phyloP scores from a whole-genome alignment of 192 early-diverging fungal species.

The Chytriomyces confervae region DNA sequence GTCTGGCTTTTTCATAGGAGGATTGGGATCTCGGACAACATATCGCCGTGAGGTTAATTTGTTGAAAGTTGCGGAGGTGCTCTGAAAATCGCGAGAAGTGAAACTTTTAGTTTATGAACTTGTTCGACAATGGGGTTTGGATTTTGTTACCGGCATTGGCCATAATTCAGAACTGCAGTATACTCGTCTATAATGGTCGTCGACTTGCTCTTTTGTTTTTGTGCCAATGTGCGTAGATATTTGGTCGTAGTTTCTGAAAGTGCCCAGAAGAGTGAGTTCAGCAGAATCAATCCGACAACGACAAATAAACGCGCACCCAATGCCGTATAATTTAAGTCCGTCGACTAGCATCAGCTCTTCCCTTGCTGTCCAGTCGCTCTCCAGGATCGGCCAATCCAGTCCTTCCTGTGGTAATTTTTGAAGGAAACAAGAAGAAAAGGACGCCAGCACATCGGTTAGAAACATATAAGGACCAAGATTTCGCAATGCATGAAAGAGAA shows the following conservation, averaged over 20 bases:
- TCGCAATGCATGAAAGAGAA: constrained; percentile 38
- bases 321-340: constrained; percentile 86
- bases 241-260: constrained; percentile 84
- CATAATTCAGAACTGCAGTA: constrained; percentile 78
- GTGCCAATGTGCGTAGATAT: constrained; percentile 92
- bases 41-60: constrained; percentile 28
- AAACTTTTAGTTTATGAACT: constrained; percentile 17
- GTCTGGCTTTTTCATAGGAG: constrained; percentile 29
- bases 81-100: constrained; percentile 34
- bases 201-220: constrained; percentile 85
- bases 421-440: not conserved
- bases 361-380: constrained; percentile 91
- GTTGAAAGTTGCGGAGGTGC: constrained; percentile 75
- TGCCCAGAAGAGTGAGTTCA: not conserved
- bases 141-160: constrained; percentile 76
- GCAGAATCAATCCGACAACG: not conserved
- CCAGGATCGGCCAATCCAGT: constrained; percentile 88
- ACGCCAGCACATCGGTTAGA: not conserved
- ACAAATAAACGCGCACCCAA: constrained; percentile 57
- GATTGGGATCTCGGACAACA: constrained; percentile 34
- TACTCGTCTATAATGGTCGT: constrained; percentile 85
- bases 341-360: constrained; percentile 96
- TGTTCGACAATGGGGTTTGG: constrained; percentile 21
- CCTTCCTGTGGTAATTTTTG: constrained; percentile 58
- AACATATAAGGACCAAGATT: not conserved